phyloP scores from a whole-genome alignment of 306 rosid species.

The Fragaria ananassa region DNA sequence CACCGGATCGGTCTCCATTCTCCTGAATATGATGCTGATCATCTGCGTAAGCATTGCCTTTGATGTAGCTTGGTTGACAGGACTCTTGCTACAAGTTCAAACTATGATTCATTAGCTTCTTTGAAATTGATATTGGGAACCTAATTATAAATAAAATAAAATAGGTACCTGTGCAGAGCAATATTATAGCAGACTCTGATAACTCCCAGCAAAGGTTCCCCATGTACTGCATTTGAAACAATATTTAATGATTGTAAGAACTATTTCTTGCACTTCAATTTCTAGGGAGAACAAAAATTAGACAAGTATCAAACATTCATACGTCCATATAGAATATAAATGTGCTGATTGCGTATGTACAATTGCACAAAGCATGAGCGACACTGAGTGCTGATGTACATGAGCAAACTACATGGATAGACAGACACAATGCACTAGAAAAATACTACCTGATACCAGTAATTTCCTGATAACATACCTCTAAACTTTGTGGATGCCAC shows the following conservation, averaged over 20 bases:
- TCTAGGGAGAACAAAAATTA: not conserved
- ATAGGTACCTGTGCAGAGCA: constrained; percentile 92
- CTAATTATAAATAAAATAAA: not conserved
- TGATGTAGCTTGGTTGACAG: constrained; percentile 96
- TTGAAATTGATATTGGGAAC: constrained; percentile 25
- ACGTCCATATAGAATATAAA: constrained; percentile 18
- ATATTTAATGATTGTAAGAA: constrained; percentile 1
- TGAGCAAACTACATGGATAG: not conserved
- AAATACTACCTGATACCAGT: constrained; percentile 10
- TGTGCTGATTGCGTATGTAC: not conserved
- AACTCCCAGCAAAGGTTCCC: constrained; percentile 90
- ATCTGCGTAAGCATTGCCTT: constrained; percentile 99
- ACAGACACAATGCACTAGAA: not conserved
- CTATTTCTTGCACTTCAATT: constrained; percentile 13
- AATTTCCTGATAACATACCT: constrained; percentile 48
- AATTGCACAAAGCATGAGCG: constrained; percentile 4
- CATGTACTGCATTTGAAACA: constrained; percentile 69
- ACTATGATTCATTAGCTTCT: constrained; percentile 32
- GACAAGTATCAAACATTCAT: not conserved
- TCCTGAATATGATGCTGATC: constrained; percentile 84
- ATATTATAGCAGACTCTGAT: constrained; percentile 97
- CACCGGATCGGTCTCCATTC: constrained; percentile 95
- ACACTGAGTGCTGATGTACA: not conserved
- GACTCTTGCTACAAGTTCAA: constrained; percentile 82
- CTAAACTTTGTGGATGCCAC: constrained; percentile 96